Conservation (phyloP, 352 stramenopile genomes). For the Pythium apleroticum region DNA sequence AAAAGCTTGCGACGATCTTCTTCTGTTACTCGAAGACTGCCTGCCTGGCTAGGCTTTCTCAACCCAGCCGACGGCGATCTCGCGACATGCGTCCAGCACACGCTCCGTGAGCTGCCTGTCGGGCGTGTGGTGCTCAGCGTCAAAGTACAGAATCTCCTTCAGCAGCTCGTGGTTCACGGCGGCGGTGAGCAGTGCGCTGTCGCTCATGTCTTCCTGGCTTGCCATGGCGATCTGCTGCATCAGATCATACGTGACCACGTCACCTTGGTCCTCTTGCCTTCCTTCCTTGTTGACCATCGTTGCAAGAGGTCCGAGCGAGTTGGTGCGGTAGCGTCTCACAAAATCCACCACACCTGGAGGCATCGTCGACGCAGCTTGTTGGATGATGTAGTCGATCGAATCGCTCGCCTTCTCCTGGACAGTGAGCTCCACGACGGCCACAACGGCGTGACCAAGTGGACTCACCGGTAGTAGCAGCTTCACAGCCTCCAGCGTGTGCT, state of each 20-base stretch:
- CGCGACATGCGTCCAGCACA: neutral
- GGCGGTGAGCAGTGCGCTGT: conserved; percentile 6
- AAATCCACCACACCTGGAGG: neutral
- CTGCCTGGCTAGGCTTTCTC: neutral
- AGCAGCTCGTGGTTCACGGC: neutral
- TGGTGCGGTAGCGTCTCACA: conserved; percentile 1
- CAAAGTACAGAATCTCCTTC: conserved; percentile 3
- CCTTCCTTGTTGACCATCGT: neutral
- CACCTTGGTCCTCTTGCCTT: neutral
- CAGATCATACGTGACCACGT: neutral
- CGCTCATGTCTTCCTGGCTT: conserved; percentile 1
- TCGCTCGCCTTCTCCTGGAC: neutral
- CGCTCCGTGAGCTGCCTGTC: neutral
- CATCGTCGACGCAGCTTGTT: neutral
- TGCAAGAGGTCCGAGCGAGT: conserved; percentile 4
- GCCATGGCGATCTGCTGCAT: neutral
- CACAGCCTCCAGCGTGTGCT: neutral
- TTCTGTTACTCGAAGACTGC: no score
- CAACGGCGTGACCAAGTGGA: neutral
- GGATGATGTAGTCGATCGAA: conserved; percentile 8
- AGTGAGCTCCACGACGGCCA: neutral
- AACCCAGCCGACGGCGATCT: neutral
- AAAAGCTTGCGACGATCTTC: neutral
- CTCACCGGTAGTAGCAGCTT: conserved; percentile 9
- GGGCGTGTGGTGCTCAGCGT: neutral